phyloP scores from a whole-genome alignment of 768 basidiomycete species.

The Xerocomellus dryophilus region DNA sequence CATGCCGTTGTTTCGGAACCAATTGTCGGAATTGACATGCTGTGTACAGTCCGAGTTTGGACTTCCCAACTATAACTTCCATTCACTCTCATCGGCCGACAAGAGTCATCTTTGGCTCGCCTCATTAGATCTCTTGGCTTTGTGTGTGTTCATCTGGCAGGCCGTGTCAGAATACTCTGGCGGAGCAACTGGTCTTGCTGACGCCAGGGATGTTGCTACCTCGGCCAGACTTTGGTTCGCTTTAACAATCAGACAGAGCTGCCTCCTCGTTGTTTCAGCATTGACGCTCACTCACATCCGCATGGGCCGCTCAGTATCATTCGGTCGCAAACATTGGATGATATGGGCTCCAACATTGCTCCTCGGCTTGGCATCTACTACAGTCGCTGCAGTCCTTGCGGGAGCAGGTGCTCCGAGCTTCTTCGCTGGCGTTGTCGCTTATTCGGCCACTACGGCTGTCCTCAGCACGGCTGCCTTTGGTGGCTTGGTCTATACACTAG shows the following conservation, averaged over 20 bases:
- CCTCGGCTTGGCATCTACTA: conserved; percentile 54
- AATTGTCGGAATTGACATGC: conserved; percentile 7
- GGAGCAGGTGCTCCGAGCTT: conserved; percentile 50
- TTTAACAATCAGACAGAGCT: conserved; percentile 64
- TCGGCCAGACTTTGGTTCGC: conserved; percentile 67
- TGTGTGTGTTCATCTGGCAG: conserved; percentile 67
- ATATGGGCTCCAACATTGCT: conserved; percentile 64
- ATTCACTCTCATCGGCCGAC: conserved; percentile 62
- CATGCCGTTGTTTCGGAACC: background rate
- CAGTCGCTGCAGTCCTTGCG: conserved; percentile 56
- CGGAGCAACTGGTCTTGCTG: conserved; percentile 42
- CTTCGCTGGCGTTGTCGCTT: conserved; percentile 60
- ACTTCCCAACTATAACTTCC: conserved; percentile 55
- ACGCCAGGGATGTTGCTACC: conserved; percentile 49
- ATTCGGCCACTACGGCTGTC: conserved; percentile 50
- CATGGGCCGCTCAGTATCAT: conserved; percentile 64
- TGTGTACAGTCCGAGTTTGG: conserved; percentile 66
- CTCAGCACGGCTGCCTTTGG: conserved; percentile 53
- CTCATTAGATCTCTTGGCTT: conserved; percentile 58
- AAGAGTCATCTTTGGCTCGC: conserved; percentile 76
- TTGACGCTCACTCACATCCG: conserved; percentile 72
- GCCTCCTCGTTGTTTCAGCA: conserved; percentile 57
- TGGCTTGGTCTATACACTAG: conserved; percentile 59
- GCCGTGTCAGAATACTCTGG: conserved; percentile 50
- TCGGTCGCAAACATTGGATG: conserved; percentile 71